Evolutionary conservation across 805 yeast genomes (phyloP).

Genomic region (Pichia sporocuriosa): DNA sequence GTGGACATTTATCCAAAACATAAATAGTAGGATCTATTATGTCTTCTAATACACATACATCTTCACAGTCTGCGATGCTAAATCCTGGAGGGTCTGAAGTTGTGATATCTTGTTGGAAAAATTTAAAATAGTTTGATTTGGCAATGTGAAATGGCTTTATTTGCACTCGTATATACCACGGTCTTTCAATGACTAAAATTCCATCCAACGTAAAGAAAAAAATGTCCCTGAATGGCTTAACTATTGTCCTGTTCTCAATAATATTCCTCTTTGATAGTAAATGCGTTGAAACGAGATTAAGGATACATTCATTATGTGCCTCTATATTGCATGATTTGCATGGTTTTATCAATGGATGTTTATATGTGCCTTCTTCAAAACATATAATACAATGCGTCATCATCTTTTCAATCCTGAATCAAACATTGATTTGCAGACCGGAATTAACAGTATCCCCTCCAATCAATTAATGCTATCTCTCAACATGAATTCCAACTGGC

Average conservation of each 20-base stretch:
- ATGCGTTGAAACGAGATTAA: conserved; percentile 5
- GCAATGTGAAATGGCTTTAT: not conserved
- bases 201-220: not conserved
- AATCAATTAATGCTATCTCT: too few relatives aligned
- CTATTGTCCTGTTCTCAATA: too few relatives aligned
- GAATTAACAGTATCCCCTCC: too few relatives aligned
- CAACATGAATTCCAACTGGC: too few relatives aligned
- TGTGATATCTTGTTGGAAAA: not conserved
- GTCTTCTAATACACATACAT: not conserved
- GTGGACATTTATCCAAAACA: conserved; percentile 4
- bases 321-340: conserved; percentile 2
- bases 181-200: not conserved
- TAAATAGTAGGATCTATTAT: not conserved
- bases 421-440: not conserved
- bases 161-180: not conserved
- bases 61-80: not conserved
- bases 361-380: conserved; percentile 2
- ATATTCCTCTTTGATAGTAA: conserved; percentile 7
- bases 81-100: not conserved
- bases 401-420: not conserved
- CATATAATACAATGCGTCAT: conserved; percentile 7
- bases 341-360: conserved; percentile 3
- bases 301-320: conserved; percentile 5
- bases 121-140: conserved; percentile 1
- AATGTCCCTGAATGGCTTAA: not conserved